phyloP scores from a whole-genome alignment of 768 basidiomycete genomes.

The Russula virescens region DNA sequence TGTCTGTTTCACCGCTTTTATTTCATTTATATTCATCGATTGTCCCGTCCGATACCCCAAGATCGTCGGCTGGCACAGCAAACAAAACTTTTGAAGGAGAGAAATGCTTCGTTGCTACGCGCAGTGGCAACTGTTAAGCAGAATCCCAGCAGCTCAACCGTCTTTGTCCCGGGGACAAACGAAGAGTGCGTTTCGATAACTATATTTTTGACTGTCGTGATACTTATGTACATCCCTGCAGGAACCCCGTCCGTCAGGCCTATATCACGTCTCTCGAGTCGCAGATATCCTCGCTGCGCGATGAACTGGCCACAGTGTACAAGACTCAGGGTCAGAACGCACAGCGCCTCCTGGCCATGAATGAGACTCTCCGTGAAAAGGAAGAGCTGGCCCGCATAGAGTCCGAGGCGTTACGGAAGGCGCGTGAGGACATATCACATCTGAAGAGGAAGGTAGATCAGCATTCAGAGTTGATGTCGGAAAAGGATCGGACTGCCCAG shows the following conservation, averaged over 20 bases:
- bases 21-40: slow-evolving; percentile 22
- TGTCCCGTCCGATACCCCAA: slow-evolving; percentile 31
- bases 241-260: slow-evolving; percentile 80
- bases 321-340: slow-evolving; percentile 96
- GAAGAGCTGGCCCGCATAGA: slow-evolving; percentile 83
- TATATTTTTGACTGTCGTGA: neutral
- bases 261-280: slow-evolving; percentile 90
- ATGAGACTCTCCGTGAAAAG: slow-evolving; percentile 89
- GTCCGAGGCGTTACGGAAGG: slow-evolving; percentile 70
- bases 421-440: slow-evolving; percentile 66
- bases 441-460: slow-evolving; percentile 75
- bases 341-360: slow-evolving; percentile 87
- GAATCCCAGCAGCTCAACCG: slow-evolving; percentile 57
- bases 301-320: slow-evolving; percentile 91
- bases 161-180: slow-evolving; percentile 50
- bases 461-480: slow-evolving; percentile 78
- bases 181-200: slow-evolving; percentile 62
- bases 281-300: slow-evolving; percentile 86
- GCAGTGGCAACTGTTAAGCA: slow-evolving; percentile 70
- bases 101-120: slow-evolving; percentile 82
- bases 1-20: slow-evolving; percentile 14
- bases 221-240: slow-evolving; percentile 29
- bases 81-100: slow-evolving; percentile 85
- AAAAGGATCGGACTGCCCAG: slow-evolving; percentile 87
- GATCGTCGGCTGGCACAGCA: slow-evolving; percentile 90